Evolutionary conservation across 331 rosid species (phyloP), one percentile per base, ranked within the genome.

Genomic region (Spiraea crenata): DNA sequence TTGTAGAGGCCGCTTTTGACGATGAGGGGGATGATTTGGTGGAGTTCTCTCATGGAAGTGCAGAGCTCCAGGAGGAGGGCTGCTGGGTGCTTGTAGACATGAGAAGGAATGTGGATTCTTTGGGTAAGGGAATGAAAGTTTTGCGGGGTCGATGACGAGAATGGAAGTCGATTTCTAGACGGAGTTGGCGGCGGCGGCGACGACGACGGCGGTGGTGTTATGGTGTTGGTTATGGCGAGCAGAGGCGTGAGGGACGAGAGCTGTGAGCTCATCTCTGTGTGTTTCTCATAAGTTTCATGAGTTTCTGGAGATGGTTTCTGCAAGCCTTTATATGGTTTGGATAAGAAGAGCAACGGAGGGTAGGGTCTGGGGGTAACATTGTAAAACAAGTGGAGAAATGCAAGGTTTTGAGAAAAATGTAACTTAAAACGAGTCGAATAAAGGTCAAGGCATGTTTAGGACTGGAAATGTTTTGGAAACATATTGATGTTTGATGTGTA

Each of bases 1-100:
- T 42, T 35, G 74, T 81, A 93, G 81, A 93, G 88, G 9, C 97
- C 95, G 59, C 83, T 85, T 55, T 93, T 93, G 38, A 90, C 66
- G 71, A 93, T 48, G 47, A 71, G 86, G 58, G 98, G 96, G 1
- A 90, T 54, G 49, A 90, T 87, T 83, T 89, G 98, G 55, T 76
- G 89, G 69, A 93, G 95, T 65, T 90, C 92, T 79, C 70, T 72
- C 39, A 83, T 31, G 76, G 95, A 90, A 76, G 85, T 81, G 81
- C 92, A 89, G 78, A 84, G 91, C 84, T 93, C 98, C 55, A 93
- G 82, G 72, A 90, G 96, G 0, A 93, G 54, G n/a, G 97, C 85
- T 2, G 98, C 71, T 41, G 97, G 97, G 90, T 93, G 98, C 17
- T 44, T 72, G 72, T 93, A 93, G 77, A 93, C 85, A 87, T 90